Percentiles rank a stretch among this genome's conserved stretches.
Evolutionary conservation across 495 filamentous ascomycete genomes (phyloP).

Genomic region (Aspergillus cristatus): DNA sequence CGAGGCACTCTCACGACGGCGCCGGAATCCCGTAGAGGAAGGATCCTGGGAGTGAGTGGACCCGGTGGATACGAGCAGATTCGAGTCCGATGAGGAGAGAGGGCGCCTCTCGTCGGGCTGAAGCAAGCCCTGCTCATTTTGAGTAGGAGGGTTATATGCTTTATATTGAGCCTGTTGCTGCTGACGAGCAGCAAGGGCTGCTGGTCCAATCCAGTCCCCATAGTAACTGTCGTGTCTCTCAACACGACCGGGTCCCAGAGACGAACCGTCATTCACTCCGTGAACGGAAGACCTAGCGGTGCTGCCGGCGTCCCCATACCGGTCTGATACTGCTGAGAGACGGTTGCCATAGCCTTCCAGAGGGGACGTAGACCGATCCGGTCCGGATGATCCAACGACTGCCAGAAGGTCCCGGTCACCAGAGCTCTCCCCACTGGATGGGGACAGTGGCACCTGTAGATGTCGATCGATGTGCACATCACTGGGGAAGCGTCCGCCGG

Average conservation of each 20-base stretch:
- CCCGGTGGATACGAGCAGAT: slow-evolving; percentile 14
- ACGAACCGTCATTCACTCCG: too few species aligned
- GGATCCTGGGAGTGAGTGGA: slow-evolving; percentile 19
- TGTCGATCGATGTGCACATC: slow-evolving; percentile 73
- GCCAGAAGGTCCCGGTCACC: slow-evolving; percentile 53
- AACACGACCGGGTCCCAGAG: too few species aligned
- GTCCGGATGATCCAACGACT: slow-evolving; percentile 33
- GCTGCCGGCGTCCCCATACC: slow-evolving; percentile 4
- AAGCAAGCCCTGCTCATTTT: slow-evolving; percentile 16
- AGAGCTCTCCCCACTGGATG: slow-evolving; percentile 66
- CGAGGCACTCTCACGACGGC: slow-evolving; percentile 30
- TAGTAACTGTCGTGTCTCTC: slow-evolving; percentile 36
- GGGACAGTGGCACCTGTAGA: slow-evolving; percentile 65
- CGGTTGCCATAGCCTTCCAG: too few species aligned
- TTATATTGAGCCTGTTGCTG: slow-evolving; percentile 12
- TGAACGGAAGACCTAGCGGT: too few species aligned
- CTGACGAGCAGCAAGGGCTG: slow-evolving; percentile 17
- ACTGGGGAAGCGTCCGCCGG: slow-evolving; percentile 86
- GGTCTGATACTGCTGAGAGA: slow-evolving; percentile 2
- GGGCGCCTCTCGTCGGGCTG: neutral
- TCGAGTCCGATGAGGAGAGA: slow-evolving; percentile 2
- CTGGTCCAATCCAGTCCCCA: slow-evolving; percentile 33
- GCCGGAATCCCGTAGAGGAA: slow-evolving; percentile 16
- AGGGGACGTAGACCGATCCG: neutral
- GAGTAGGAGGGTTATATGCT: slow-evolving; percentile 4